Percentiles rank a stretch among this genome's conserved stretches.
Conservation (phyloP, 1,284 basidiomycete genomes). For the Xerocomus nothofagi region DNA sequence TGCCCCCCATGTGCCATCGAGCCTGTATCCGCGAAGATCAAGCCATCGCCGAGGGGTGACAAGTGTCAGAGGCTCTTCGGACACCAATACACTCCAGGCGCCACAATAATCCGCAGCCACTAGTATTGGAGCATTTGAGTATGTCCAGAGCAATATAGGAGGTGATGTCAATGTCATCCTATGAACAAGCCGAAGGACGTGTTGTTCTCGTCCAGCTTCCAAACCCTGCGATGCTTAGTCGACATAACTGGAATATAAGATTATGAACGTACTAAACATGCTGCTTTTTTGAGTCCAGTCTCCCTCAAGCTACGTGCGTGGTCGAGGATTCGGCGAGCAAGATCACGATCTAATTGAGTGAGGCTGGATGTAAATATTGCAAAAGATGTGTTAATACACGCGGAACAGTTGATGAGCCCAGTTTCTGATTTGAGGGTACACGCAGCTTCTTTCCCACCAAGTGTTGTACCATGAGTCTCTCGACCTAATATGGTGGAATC, state of each 20-base stretch:
- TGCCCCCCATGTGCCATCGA: conserved; percentile 67
- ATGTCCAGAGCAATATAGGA: conserved; percentile 67
- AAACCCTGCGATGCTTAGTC: conserved; percentile 17
- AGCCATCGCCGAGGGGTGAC: conserved; percentile 75
- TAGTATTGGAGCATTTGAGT: conserved; percentile 54
- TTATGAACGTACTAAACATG: conserved; percentile 47
- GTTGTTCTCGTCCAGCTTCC: conserved; percentile 12
- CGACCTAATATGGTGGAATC: neutral
- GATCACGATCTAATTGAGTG: conserved; percentile 35
- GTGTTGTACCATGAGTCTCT: conserved; percentile 46
- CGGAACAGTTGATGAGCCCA: conserved; percentile 56
- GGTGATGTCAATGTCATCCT: conserved; percentile 47
- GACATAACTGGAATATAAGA: neutral
- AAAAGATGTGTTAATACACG: conserved; percentile 53
- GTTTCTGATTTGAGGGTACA: conserved; percentile 45
- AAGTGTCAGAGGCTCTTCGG: conserved; percentile 43
- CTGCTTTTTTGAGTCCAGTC: conserved; percentile 48
- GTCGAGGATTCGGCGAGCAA: conserved; percentile 43
- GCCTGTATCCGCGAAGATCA: conserved; percentile 62
- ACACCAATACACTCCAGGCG: conserved; percentile 62
- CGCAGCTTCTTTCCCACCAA: conserved; percentile 47
- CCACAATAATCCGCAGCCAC: conserved; percentile 48
- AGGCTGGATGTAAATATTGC: conserved; percentile 37
- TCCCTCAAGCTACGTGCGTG: conserved; percentile 42
- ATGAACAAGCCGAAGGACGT: conserved; percentile 37